Conservation (phyloP, 2,329 filamentous ascomycete species). For the Coleophoma crateriformis region DNA sequence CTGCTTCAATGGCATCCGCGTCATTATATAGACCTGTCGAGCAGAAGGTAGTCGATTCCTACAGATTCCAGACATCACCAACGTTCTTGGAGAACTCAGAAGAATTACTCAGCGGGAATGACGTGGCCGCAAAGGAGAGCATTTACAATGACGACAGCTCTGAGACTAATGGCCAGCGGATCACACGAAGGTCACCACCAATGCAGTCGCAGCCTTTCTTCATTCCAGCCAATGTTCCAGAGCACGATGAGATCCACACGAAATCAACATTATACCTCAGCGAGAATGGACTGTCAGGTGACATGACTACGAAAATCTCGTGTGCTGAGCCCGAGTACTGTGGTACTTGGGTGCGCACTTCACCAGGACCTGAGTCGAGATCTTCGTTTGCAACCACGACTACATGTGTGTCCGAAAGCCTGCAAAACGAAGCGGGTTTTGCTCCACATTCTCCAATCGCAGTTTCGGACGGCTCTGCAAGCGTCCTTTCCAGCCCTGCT, state of each 20-base stretch:
- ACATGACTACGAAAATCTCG: conserved; percentile 19
- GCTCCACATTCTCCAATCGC: conserved; percentile 19
- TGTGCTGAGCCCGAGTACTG: conserved; percentile 17
- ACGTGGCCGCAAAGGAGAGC: conserved; percentile 24
- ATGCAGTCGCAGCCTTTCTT: conserved; percentile 17
- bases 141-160: conserved; percentile 4
- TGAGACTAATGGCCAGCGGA: conserved; percentile 6
- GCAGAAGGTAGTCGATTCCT: conserved; percentile 11
- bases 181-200: conserved; percentile 14
- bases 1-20: conserved; percentile 16
- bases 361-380: conserved; percentile 17
- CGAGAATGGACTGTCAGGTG: conserved; percentile 13
- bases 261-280: conserved; percentile 4
- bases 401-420: conserved; percentile 4
- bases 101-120: conserved; percentile 21
- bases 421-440: conserved; percentile 9
- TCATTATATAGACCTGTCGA: conserved; percentile 16
- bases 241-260: conserved; percentile 16
- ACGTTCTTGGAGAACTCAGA: conserved; percentile 15
- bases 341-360: conserved; percentile 21
- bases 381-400: conserved; percentile 19
- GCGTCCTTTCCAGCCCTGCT: conserved; percentile 29
- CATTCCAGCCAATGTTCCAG: conserved; percentile 22
- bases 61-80: conserved; percentile 15
- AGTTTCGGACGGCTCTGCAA: conserved; percentile 25